A percentile compares a stretch with the other conserved stretches of the same genome.
Evolutionary conservation across 106 monocot species (phyloP).

Genomic region (Cymbidium sinense): DNA sequence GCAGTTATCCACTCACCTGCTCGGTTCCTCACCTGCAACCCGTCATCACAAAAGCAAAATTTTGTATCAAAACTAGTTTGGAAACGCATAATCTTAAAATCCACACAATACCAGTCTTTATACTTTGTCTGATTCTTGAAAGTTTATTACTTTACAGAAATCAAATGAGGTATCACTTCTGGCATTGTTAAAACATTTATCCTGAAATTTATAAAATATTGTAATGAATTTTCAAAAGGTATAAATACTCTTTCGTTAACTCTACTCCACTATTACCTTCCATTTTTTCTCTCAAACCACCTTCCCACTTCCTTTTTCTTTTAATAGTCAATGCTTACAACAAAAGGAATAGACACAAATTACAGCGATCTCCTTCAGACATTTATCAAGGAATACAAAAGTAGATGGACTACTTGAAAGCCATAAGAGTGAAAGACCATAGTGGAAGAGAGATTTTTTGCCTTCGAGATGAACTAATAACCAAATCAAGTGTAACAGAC

Average conservation of each 20-base stretch:
- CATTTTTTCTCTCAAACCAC: neutral
- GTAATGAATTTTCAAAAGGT: too few relatives aligned
- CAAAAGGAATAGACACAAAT: too few relatives aligned
- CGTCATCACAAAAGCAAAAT: neutral
- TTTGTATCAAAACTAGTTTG: neutral
- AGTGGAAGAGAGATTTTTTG: neutral
- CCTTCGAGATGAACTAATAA: neutral
- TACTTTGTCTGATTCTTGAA: too few relatives aligned
- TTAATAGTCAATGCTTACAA: neutral
- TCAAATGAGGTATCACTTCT: too few relatives aligned
- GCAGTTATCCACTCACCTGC: slow-evolving; percentile 85
- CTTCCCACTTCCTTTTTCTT: neutral
- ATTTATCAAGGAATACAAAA: neutral
- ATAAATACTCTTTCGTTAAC: neutral
- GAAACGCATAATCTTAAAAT: neutral
- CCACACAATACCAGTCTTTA: too few relatives aligned
- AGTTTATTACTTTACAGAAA: too few relatives aligned
- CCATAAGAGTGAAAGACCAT: neutral
- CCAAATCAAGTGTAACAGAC: neutral
- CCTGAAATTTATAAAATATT: too few relatives aligned
- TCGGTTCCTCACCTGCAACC: slow-evolving; percentile 66
- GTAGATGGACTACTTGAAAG: neutral
- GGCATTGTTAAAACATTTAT: too few relatives aligned
- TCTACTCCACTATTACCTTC: neutral
- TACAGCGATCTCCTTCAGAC: neutral